Conservation (phyloP, 2,329 filamentous ascomycete species). For the Fusarium marasasianum region DNA sequence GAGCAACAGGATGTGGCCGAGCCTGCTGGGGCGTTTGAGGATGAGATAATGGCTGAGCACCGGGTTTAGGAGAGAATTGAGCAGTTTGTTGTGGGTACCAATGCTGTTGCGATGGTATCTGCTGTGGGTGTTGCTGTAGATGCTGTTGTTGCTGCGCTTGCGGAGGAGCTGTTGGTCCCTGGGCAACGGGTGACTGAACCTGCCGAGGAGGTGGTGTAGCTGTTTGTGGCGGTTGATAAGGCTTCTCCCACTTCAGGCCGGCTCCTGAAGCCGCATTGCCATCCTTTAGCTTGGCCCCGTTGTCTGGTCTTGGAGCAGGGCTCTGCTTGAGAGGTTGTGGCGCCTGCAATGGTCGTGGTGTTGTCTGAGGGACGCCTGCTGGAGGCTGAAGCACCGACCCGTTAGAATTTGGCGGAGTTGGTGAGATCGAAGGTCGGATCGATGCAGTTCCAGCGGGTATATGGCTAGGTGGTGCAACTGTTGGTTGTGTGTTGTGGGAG, state of each 20-base stretch:
- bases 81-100: conserved; percentile 36
- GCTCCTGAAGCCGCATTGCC: conserved; percentile 36
- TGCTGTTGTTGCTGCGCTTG: conserved; percentile 33
- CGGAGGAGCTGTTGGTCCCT: conserved; percentile 33
- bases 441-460: conserved; percentile 43
- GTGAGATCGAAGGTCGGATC: conserved; percentile 42
- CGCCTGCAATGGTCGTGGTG: conserved; percentile 46
- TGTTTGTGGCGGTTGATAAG: conserved; percentile 50
- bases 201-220: conserved; percentile 40
- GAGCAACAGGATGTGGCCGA: conserved; percentile 32
- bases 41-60: conserved; percentile 37
- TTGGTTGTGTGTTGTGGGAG: conserved; percentile 34
- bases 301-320: conserved; percentile 49
- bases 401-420: conserved; percentile 45
- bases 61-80: conserved; percentile 34
- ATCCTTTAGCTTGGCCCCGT: conserved; percentile 45
- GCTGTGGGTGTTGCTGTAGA: conserved; percentile 24
- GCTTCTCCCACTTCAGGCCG: conserved; percentile 54
- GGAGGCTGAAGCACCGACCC: conserved; percentile 52
- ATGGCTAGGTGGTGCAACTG: conserved; percentile 44
- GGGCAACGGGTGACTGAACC: conserved; percentile 36
- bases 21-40: conserved; percentile 35
- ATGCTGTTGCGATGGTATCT: conserved; percentile 28
- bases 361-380: conserved; percentile 45
- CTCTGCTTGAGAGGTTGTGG: conserved; percentile 46